Conservation (phyloP, 108 stramenopile species). For the Pseudonitzschia multistriata region DNA sequence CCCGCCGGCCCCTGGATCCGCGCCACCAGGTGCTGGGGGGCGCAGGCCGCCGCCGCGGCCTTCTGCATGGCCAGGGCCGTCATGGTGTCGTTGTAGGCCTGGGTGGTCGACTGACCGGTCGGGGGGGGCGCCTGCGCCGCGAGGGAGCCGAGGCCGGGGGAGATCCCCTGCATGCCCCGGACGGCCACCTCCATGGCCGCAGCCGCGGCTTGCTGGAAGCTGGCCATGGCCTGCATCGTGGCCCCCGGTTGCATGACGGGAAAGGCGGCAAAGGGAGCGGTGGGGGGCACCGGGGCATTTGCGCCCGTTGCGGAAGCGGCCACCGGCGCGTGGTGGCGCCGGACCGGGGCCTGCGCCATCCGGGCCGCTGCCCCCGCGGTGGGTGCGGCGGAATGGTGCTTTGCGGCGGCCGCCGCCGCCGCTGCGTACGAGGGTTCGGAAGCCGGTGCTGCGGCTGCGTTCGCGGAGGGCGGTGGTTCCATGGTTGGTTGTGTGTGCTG, state of each 20-base stretch:
- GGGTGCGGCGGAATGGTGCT: constrained; percentile 49
- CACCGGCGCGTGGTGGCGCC: too few relatives aligned
- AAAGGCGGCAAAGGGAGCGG: not conserved
- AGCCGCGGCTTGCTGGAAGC: constrained; percentile 63
- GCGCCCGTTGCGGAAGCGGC: too few relatives aligned
- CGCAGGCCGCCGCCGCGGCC: constrained; percentile 38
- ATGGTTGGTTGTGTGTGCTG: too few relatives aligned
- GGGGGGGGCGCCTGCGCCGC: constrained; percentile 27
- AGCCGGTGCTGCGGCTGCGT: constrained; percentile 40
- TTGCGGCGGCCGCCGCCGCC: constrained; percentile 38
- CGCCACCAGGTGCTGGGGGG: constrained; percentile 21
- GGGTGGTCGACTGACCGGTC: constrained; percentile 28
- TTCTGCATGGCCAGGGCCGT: constrained; percentile 58
- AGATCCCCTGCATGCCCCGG: constrained; percentile 41
- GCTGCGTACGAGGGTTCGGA: constrained; percentile 26
- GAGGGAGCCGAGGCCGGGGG: constrained; percentile 24
- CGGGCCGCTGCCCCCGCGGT: too few relatives aligned
- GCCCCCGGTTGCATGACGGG: constrained; percentile 58
- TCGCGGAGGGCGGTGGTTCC: too few relatives aligned
- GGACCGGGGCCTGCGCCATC: too few relatives aligned
- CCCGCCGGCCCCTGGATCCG: not conserved
- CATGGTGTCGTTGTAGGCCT: constrained; percentile 54
- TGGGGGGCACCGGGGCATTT: too few relatives aligned
- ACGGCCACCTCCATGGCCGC: constrained; percentile 59
- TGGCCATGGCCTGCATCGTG: constrained; percentile 71